A percentile compares a stretch with the other conserved stretches of the same genome.
Evolutionary conservation across 768 basidiomycete genomes (phyloP).

Genomic region (Tulasnella sp.): DNA sequence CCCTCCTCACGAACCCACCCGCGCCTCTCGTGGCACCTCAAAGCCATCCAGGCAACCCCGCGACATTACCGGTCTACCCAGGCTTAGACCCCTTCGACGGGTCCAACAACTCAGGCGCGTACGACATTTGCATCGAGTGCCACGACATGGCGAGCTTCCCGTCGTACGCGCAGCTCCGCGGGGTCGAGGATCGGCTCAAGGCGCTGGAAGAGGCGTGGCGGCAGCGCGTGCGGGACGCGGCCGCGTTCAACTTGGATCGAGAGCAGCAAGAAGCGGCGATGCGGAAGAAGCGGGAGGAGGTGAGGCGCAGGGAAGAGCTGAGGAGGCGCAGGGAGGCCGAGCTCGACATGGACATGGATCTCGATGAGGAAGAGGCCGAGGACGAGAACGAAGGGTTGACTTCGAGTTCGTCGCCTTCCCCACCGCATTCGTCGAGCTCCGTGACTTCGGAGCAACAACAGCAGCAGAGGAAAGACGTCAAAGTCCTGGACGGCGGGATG

Average conservation of each 20-base stretch:
- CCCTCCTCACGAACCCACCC: constrained; percentile 24
- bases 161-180: constrained; percentile 47
- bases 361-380: not conserved
- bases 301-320: not conserved
- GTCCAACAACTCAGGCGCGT: constrained; percentile 43
- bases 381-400: not conserved
- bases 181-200: constrained; percentile 63
- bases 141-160: constrained; percentile 73
- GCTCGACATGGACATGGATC: constrained; percentile 1
- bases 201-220: constrained; percentile 58
- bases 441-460: not conserved
- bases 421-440: not conserved
- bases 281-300: constrained; percentile 16
- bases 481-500: constrained; percentile 2
- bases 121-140: constrained; percentile 81
- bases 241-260: constrained; percentile 2
- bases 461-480: not conserved
- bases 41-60: constrained; percentile 3
- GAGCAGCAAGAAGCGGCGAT: constrained; percentile 7
- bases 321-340: not conserved
- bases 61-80: constrained; percentile 12
- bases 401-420: not conserved
- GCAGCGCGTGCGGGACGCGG: constrained; percentile 18
- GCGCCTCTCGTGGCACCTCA: not conserved
- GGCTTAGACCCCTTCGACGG: constrained; percentile 28